Conservation (phyloP, 306 rosid genomes). For the Hylodesmum podocarpum region DNA sequence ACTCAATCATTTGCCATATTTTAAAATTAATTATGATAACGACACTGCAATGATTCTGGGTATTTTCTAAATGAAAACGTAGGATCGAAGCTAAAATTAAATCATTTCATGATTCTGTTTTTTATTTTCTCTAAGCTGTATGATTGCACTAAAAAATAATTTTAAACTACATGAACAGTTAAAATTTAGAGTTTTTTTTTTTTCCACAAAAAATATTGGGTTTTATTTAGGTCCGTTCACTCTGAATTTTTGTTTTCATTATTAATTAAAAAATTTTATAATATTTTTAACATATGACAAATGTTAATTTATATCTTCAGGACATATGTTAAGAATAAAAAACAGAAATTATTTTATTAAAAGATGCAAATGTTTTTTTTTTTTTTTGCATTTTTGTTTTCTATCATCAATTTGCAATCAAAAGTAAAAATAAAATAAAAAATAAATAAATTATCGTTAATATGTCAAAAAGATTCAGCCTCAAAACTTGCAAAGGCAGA, state of each 20-base stretch:
- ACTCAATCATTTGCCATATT: constrained; percentile 12
- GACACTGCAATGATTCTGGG: not conserved
- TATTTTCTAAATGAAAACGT: constrained; percentile 12
- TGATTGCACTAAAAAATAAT: not conserved
- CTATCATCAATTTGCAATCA: no score
- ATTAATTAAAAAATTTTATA: no score
- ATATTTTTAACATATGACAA: no score
- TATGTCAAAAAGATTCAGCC: not conserved
- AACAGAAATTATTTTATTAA: no score
- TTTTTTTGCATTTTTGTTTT: no score
- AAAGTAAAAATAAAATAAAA: no score
- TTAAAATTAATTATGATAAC: not conserved
- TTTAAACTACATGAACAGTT: not conserved
- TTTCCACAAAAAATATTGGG: not conserved
- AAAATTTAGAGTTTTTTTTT: not conserved
- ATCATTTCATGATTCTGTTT: not conserved
- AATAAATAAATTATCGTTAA: no score
- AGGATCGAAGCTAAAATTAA: constrained; percentile 1
- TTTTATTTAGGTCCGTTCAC: no score
- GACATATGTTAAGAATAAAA: no score
- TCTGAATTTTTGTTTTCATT: no score
- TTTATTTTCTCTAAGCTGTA: constrained; percentile 9
- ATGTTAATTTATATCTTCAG: no score
- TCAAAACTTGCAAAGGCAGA: not conserved
- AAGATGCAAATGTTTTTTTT: no score